Evolutionary conservation across 1,284 basidiomycete genomes (phyloP), one percentile per base, ranked within the genome.

Genomic region (Puccinia polysora): DNA sequence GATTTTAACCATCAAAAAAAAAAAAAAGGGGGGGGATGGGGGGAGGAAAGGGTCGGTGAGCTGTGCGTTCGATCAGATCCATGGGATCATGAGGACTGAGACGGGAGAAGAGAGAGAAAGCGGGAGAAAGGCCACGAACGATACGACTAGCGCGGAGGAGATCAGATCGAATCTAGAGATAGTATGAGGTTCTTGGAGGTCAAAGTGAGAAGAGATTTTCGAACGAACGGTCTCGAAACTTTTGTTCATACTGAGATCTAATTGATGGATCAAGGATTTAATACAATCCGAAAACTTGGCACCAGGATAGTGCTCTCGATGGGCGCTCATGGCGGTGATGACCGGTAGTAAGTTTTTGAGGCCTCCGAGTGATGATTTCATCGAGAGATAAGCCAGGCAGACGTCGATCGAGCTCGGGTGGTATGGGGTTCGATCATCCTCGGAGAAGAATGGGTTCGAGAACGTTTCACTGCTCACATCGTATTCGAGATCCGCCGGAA

Each of bases 191-290:
- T 59, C n/a, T 28, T 60, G 58, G 30, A 60, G 58, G 45, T 60
- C 30, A 8, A 60, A 23, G 4, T 20, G 12, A 20, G 20, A 1
- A 1, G 40, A 20, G 18, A 45, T 38, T 40, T 60, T 40, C n/a
- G n/a, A n/a, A n/a, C n/a, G n/a, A n/a, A n/a, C n/a, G n/a, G n/a
- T n/a, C 10, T 60, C 5, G 23, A 45, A 45, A 43, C 45, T 32
- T 36, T 23, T 64, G 28, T n/a, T 50, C 62, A 64, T 64, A 64
- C 62, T 50, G 36, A 20, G 10, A 30, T 64, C 62, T 12, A 64
- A 32, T 23, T 64, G 45, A 12, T 64, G 36, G 20, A 64, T 64
- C 47, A 64, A 50, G 2, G 45, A 14, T 50, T 64, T 64, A 5
- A 64, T 47, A n/a, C 45, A 64, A 47, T 28, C 45, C 18, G 58